Evolutionary conservation across 2,329 filamentous ascomycete species (phyloP).

Genomic region (Venturia nashicola): DNA sequence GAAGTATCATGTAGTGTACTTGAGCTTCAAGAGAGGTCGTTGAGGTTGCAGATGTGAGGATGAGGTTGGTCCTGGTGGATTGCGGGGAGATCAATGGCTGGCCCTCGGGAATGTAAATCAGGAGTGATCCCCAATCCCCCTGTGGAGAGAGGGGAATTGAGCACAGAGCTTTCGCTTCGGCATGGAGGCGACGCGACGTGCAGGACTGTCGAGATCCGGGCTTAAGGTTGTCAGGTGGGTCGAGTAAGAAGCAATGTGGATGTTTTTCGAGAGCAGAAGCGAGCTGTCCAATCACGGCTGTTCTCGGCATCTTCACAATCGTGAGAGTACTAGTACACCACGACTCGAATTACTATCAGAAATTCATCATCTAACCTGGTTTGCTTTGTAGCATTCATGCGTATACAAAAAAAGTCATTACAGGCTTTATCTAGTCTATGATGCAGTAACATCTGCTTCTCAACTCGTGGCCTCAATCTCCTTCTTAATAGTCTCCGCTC

Average conservation of each 20-base stretch:
- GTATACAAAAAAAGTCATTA: neutral
- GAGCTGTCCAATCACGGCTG: neutral
- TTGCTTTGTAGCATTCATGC: neutral
- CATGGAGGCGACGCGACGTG: neutral
- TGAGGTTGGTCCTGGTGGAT: neutral
- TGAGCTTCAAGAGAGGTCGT: neutral
- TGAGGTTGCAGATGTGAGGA: neutral
- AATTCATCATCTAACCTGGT: neutral
- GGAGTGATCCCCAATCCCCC: neutral
- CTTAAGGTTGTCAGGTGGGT: neutral
- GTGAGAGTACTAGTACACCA: neutral
- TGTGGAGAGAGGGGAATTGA: neutral
- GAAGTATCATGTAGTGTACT: neutral
- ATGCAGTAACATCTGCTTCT: neutral
- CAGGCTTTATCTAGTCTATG: neutral
- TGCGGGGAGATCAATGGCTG: neutral
- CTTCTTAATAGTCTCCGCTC: conserved; percentile 9
- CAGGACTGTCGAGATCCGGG: neutral
- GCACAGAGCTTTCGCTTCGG: neutral
- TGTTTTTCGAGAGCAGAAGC: neutral
- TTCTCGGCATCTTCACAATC: neutral
- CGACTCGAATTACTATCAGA: neutral
- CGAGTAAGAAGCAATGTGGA: neutral
- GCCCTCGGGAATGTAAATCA: neutral
- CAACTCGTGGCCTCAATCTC: conserved; percentile 4